Conservation (phyloP, 768 basidiomycete species). For the Agaricus sinodeliciosus region DNA sequence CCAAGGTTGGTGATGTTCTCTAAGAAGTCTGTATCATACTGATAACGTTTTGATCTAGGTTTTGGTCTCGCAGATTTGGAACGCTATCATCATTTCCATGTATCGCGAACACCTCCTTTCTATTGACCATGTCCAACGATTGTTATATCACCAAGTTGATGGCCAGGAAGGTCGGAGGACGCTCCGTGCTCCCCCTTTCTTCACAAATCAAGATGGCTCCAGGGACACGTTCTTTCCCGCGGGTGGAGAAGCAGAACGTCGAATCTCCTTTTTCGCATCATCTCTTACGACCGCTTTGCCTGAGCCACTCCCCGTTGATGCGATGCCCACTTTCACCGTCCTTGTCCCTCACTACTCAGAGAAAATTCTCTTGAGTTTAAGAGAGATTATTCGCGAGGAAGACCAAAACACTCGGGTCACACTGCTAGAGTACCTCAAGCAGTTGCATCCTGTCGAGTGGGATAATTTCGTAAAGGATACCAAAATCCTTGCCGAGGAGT, state of each 20-base stretch:
- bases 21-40: background rate
- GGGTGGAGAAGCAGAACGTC: constrained; percentile 93
- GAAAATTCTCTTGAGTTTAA: constrained; percentile 92
- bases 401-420: constrained; percentile 96
- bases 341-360: constrained; percentile 98
- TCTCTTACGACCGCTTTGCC: constrained; percentile 94
- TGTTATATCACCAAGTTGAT: constrained; percentile 96
- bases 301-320: constrained; percentile 91
- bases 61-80: constrained; percentile 98
- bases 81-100: constrained; percentile 99
- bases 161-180: constrained; percentile 84
- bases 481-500: constrained; percentile 95
- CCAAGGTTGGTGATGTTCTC: constrained; percentile 42
- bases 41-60: constrained; percentile 30
- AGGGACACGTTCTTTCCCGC: constrained; percentile 88
- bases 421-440: constrained; percentile 95
- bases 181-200: constrained; percentile 95
- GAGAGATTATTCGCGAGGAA: constrained; percentile 98
- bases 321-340: constrained; percentile 99
- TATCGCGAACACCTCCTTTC: constrained; percentile 97
- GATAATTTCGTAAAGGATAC: constrained; percentile 99
- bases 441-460: constrained; percentile 98
- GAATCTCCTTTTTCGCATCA: constrained; percentile 98
- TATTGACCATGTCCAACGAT: constrained; percentile 96
- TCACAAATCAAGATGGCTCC: constrained; percentile 82